Base-by-base conservation (phyloP, 2,329 filamentous ascomycete genomes). In the Cladophialophora bantiana region DNA sequence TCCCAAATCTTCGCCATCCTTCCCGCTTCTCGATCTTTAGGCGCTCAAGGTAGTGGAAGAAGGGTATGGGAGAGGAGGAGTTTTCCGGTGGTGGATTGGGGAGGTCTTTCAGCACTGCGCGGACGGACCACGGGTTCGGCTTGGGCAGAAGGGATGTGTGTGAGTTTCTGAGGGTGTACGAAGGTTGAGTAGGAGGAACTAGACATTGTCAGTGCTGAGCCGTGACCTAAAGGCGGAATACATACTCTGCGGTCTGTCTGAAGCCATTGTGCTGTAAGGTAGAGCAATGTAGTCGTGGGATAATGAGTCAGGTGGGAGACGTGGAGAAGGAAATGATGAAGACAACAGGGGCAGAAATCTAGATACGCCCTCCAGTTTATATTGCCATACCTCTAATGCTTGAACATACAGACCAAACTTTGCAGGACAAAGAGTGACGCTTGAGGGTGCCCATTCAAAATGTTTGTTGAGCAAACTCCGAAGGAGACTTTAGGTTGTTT, bases 11-110 rank as follows among this genome's bases (percentile, higher is more conserved):
- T 64, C 91, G 88, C 95, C 95, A 99, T 71, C 95, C 95, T 80
- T 97, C 95, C 68, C 95, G 90, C 79, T 96, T 96, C 68, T 92
- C 97, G 7, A 94, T 97, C 86, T 99, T 99, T 65, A 99, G 86
- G 58, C 92, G 90, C 79, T 96, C 92, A 70, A 99, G 87, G 68
- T 97, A 85, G 82, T 99, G 95, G 80, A 99, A 96, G 83, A 97
- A 98, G 38, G 93, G 88, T 10, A 98, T 77, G 0, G 94, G 94
- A 0, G 93, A 95, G 67, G 83, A 78, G 7, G 90, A 85, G 64
- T 86, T 83, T 72, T 89, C 84, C 31, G 80, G 74, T 1, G 86
- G 86, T n/a, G 84, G 85, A 67, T 85, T 84, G 34, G 86, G 82
- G 55, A 96, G 84, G 2, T 86, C 85, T 10, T 85, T 83, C 34